phyloP scores from a whole-genome alignment of 2,329 filamentous ascomycete genomes.

The Pseudopyricularia cyperi region DNA sequence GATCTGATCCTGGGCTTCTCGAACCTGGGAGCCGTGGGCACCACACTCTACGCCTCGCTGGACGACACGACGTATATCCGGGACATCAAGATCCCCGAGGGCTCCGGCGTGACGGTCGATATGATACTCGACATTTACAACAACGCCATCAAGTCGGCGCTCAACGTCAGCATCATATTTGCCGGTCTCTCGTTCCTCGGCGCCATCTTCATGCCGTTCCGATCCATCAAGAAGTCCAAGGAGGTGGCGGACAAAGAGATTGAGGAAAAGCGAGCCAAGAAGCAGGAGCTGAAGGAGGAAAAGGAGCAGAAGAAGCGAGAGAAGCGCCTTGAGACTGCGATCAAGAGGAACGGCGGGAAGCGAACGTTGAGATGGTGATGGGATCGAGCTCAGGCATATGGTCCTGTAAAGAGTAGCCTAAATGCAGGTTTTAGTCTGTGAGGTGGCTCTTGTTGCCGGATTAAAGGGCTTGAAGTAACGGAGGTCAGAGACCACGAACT shows the following conservation, averaged over 20 bases:
- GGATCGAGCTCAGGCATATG: too few relatives aligned
- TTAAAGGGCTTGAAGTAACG: too few relatives aligned
- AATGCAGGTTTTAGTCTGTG: not conserved
- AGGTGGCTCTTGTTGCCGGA: too few relatives aligned
- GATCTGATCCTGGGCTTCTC: slow-evolving; percentile 21
- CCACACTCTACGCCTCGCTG: slow-evolving; percentile 5
- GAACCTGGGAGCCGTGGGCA: slow-evolving; percentile 13
- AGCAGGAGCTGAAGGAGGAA: not conserved
- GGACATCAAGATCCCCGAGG: slow-evolving; percentile 2
- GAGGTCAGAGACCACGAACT: too few relatives aligned
- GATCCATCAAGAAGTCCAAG: slow-evolving; percentile 20
- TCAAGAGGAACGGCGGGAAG: not conserved
- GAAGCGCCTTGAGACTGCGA: not conserved
- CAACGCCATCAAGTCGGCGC: slow-evolving; percentile 40
- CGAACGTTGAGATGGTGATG: too few relatives aligned
- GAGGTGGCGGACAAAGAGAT: slow-evolving; percentile 8
- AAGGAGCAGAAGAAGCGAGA: not conserved
- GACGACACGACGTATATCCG: slow-evolving; percentile 7
- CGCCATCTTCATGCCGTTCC: slow-evolving; percentile 46
- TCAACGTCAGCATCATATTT: slow-evolving; percentile 45
- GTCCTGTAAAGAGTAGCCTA: too few relatives aligned
- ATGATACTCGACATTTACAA: slow-evolving; percentile 40
- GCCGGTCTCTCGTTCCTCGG: slow-evolving; percentile 40
- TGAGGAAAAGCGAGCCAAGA: not conserved
- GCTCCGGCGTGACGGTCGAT: slow-evolving; percentile 8